phyloP scores from a whole-genome alignment of 768 basidiomycete genomes.

The Mycena amicta region DNA sequence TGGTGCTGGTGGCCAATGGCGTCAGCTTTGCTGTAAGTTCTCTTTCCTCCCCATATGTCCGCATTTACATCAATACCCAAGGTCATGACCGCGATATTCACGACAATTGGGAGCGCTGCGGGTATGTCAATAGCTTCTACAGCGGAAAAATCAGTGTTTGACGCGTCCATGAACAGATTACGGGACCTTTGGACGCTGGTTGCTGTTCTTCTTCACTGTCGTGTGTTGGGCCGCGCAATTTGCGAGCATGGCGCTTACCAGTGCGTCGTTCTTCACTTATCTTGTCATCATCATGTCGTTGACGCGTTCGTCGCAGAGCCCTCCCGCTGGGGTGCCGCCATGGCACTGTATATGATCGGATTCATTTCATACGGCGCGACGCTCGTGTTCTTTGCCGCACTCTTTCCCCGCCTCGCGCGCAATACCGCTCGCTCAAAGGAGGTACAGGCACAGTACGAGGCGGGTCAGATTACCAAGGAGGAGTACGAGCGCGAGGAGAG shows the following conservation, averaged over 20 bases:
- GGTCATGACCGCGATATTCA: slow-evolving; percentile 83
- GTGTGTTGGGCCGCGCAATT: slow-evolving; percentile 85
- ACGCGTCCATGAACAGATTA: slow-evolving; percentile 42
- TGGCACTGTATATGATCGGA: slow-evolving; percentile 79
- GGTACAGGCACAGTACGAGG: slow-evolving; percentile 57
- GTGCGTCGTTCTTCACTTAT: slow-evolving; percentile 45
- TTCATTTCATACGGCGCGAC: slow-evolving; percentile 82
- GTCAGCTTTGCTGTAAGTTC: slow-evolving; percentile 69
- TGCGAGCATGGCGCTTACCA: slow-evolving; percentile 71
- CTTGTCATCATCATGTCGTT: too few relatives aligned
- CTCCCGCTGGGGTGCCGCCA: slow-evolving; percentile 71
- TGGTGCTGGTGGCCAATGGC: slow-evolving; percentile 79
- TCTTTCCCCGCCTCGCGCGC: slow-evolving; percentile 79
- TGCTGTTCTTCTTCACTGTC: slow-evolving; percentile 68
- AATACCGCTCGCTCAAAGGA: slow-evolving; percentile 68
- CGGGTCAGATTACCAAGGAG: slow-evolving; percentile 58
- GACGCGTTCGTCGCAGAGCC: slow-evolving; percentile 56
- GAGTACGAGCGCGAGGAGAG: slow-evolving; percentile 77
- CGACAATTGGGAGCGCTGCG: slow-evolving; percentile 73
- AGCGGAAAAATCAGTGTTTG: not conserved
- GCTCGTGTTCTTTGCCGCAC: slow-evolving; percentile 76
- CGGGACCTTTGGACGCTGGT: slow-evolving; percentile 76
- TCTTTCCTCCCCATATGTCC: not conserved
- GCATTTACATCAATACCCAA: slow-evolving; percentile 26
- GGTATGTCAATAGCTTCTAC: slow-evolving; percentile 25